These are phyloP conservation scores for Talaromyces sp. DNA, from an alignment of 2,329 filamentous ascomycete genomes.

Conservation along the genomic window DNA sequence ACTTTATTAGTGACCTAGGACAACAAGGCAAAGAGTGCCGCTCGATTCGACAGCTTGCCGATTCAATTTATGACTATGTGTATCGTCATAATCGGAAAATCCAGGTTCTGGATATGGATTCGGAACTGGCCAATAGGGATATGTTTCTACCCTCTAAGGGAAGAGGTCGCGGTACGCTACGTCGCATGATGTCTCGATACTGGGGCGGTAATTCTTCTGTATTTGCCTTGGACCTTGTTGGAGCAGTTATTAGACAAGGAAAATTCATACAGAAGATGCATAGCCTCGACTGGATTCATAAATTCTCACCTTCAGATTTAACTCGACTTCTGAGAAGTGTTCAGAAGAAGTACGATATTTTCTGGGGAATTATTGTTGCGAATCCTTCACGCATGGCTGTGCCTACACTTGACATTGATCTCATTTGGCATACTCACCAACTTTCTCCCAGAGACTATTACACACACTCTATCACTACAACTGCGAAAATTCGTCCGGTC, in stretches of 20 bases:
- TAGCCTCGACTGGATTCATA: slow-evolving; percentile 74
- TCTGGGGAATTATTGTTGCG: slow-evolving; percentile 39
- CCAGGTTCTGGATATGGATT: not conserved
- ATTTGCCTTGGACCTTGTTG: slow-evolving; percentile 39
- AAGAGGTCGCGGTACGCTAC: slow-evolving; percentile 22
- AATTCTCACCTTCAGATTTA: slow-evolving; percentile 53
- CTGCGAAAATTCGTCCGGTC: not conserved
- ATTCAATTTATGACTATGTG: not conserved
- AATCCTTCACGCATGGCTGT: slow-evolving; percentile 32
- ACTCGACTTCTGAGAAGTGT: slow-evolving; percentile 52
- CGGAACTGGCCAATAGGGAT: slow-evolving; percentile 44
- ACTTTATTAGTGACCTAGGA: not conserved
- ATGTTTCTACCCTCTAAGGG: slow-evolving; percentile 28
- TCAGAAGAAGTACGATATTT: slow-evolving; percentile 52
- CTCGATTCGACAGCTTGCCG: not conserved
- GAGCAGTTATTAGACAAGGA: slow-evolving; percentile 42
- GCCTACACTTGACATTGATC: slow-evolving; percentile 35
- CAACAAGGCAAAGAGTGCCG: not conserved
- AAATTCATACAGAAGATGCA: slow-evolving; percentile 61
- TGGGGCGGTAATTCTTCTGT: slow-evolving; percentile 34
- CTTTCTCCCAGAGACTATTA: slow-evolving; percentile 21
- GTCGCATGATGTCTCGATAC: slow-evolving; percentile 43
- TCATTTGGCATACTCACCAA: slow-evolving; percentile 37
- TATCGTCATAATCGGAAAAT: not conserved
- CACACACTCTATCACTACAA: not conserved